Evolutionary conservation across 441 rosid genomes (phyloP).

Genomic region (Kokia cookei): DNA sequence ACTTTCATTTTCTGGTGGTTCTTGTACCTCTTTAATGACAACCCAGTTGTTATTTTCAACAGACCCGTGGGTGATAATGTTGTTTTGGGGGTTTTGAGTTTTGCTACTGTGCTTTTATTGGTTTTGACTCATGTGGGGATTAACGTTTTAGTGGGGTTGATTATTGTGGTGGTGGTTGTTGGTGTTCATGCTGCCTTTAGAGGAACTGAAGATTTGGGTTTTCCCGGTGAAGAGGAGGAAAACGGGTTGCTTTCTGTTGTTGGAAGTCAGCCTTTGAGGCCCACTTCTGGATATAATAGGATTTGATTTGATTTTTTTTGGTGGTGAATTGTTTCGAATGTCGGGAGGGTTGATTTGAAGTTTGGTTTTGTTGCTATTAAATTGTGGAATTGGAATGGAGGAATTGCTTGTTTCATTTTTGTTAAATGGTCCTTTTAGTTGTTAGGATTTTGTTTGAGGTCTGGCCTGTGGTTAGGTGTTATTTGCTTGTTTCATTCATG

Average conservation of each 20-base stretch:
- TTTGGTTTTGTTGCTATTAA: background rate
- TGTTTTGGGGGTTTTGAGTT: slow-evolving; percentile 39
- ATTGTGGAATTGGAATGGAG: background rate
- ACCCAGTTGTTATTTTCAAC: slow-evolving; percentile 45
- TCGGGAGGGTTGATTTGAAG: slow-evolving; percentile 8
- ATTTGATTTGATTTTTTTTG: slow-evolving; percentile 27
- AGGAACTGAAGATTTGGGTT: slow-evolving; percentile 58
- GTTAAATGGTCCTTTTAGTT: background rate
- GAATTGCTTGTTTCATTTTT: background rate
- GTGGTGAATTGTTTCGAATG: background rate
- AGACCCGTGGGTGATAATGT: slow-evolving; percentile 48
- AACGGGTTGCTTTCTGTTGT: slow-evolving; percentile 62
- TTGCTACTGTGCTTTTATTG: slow-evolving; percentile 64
- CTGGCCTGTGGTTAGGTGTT: background rate
- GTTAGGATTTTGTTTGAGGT: background rate
- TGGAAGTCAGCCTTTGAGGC: slow-evolving; percentile 38
- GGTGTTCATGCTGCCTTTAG: slow-evolving; percentile 62
- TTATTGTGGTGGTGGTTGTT: slow-evolving; percentile 44
- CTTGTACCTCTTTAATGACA: slow-evolving; percentile 66
- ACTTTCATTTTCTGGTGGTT: slow-evolving; percentile 63
- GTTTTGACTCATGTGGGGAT: slow-evolving; percentile 64
- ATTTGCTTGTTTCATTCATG: background rate
- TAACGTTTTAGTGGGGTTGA: slow-evolving; percentile 59
- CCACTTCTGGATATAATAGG: slow-evolving; percentile 38
- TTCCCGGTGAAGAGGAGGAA: slow-evolving; percentile 59